phyloP scores from a whole-genome alignment of 768 basidiomycete genomes.

The Gyrodon lividus region DNA sequence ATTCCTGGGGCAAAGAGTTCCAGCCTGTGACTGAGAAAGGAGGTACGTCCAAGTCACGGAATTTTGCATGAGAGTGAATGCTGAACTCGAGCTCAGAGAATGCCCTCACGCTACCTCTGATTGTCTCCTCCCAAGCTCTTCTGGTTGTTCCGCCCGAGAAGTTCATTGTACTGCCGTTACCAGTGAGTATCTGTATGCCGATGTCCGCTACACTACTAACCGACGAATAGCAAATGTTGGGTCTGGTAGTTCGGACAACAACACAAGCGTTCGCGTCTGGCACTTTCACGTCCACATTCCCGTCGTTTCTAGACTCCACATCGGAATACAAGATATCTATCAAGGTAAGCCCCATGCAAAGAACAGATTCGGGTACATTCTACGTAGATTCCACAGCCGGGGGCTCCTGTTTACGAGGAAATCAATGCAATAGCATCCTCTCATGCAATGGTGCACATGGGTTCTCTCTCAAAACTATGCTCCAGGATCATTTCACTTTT shows the following conservation, averaged over 20 bases:
- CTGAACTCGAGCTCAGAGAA: conserved; percentile 35
- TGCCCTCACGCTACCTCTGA: conserved; percentile 43
- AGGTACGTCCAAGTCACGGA: conserved; percentile 26
- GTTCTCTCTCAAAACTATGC: conserved; percentile 41
- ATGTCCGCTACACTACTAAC: conserved; percentile 16
- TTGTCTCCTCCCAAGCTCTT: conserved; percentile 60
- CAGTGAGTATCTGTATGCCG: conserved; percentile 34
- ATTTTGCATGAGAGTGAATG: background rate
- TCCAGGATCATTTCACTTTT: conserved; percentile 33
- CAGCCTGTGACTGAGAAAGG: conserved; percentile 47
- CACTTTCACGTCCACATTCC: conserved; percentile 47
- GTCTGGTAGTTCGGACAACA: conserved; percentile 45
- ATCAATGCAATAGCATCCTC: conserved; percentile 36
- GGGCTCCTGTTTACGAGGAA: conserved; percentile 35
- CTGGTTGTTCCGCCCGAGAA: conserved; percentile 53
- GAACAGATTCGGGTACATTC: background rate
- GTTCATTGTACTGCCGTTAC: conserved; percentile 60
- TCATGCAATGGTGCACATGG: conserved; percentile 37
- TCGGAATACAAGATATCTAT: conserved; percentile 21
- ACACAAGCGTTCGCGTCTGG: conserved; percentile 57
- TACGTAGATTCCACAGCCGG: conserved; percentile 22
- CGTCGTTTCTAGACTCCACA: conserved; percentile 32
- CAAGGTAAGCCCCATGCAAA: conserved; percentile 5
- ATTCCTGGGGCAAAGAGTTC: conserved; percentile 70
- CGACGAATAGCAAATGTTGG: conserved; percentile 24